A percentile compares a stretch with the other conserved stretches of the same genome.
phyloP scores from a whole-genome alignment of 352 stramenopile genomes.

The Pythium rishiriense region DNA sequence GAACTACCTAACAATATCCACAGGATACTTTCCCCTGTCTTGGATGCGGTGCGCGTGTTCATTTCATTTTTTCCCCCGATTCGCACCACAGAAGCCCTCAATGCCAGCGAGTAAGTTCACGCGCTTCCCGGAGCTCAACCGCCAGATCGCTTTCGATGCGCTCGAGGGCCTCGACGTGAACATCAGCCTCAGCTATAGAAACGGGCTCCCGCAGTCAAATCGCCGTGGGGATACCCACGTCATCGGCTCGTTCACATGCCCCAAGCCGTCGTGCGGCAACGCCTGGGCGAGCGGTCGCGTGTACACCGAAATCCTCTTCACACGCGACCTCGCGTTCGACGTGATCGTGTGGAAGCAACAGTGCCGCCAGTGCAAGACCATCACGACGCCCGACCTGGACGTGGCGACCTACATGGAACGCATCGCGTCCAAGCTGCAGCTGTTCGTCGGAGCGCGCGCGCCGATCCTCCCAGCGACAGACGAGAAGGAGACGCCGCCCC shows the following conservation, averaged over 20 bases:
- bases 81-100: no score
- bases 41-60: background rate
- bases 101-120: slow-evolving; percentile 3
- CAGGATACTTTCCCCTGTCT: background rate
- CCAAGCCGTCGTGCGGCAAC: slow-evolving; percentile 4
- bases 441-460: slow-evolving; percentile 24
- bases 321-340: slow-evolving; percentile 22
- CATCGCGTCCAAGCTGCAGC: slow-evolving; percentile 28
- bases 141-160: background rate
- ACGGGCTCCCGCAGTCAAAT: background rate
- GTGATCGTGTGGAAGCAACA: slow-evolving; percentile 30
- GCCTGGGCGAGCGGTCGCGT: slow-evolving; percentile 18
- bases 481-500: slow-evolving; percentile 22
- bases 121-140: slow-evolving; percentile 10
- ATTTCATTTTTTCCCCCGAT: background rate
- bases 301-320: slow-evolving; percentile 25
- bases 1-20: no score
- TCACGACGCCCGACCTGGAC: slow-evolving; percentile 22
- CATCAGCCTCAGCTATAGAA: background rate
- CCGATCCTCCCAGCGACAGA: background rate
- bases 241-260: slow-evolving; percentile 15
- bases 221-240: slow-evolving; percentile 14
- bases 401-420: slow-evolving; percentile 24
- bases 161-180: background rate
- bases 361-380: slow-evolving; percentile 21